phyloP scores from a whole-genome alignment of 768 basidiomycete species.

The Amanita pseudoporphyria region DNA sequence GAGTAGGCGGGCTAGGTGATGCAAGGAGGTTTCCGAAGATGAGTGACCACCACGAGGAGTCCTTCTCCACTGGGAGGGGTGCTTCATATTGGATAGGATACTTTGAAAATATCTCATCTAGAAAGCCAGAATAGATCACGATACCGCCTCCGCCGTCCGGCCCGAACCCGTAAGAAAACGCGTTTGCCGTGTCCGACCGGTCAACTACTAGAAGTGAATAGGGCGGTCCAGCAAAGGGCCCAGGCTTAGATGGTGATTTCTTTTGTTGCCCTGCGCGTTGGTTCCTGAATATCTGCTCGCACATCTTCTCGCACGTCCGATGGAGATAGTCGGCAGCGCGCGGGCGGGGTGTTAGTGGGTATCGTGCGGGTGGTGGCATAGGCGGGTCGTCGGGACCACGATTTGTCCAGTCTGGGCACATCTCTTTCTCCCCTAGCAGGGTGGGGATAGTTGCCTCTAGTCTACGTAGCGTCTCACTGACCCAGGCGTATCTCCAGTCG shows the following conservation, averaged over 20 bases:
- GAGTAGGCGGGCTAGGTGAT: slow-evolving; percentile 17
- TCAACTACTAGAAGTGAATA: slow-evolving; percentile 90
- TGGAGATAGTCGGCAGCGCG: slow-evolving; percentile 67
- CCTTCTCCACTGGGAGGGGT: slow-evolving; percentile 14
- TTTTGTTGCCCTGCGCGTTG: slow-evolving; percentile 15
- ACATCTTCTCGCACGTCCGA: slow-evolving; percentile 39
- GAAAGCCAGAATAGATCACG: slow-evolving; percentile 89
- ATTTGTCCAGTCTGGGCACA: slow-evolving; percentile 48
- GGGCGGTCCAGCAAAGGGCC: slow-evolving; percentile 68
- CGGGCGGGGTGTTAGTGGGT: slow-evolving; percentile 79
- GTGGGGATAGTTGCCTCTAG: slow-evolving; percentile 70
- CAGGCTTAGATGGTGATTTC: slow-evolving; percentile 31
- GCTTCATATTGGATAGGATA: slow-evolving; percentile 17
- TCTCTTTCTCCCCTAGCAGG: slow-evolving; percentile 48
- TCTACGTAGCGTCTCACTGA: slow-evolving; percentile 62
- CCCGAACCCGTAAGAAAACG: slow-evolving; percentile 94
- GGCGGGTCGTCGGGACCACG: slow-evolving; percentile 41
- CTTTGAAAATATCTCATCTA: slow-evolving; percentile 73
- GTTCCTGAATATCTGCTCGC: no score
- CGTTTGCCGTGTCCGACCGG: slow-evolving; percentile 74
- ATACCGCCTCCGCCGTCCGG: slow-evolving; percentile 87
- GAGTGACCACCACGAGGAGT: slow-evolving; percentile 33
- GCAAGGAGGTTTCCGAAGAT: slow-evolving; percentile 39
- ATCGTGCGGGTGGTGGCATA: slow-evolving; percentile 71
- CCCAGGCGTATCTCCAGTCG: slow-evolving; percentile 93